Evolutionary conservation across 768 basidiomycete species (phyloP).

Genomic region (Collybia sp.): DNA sequence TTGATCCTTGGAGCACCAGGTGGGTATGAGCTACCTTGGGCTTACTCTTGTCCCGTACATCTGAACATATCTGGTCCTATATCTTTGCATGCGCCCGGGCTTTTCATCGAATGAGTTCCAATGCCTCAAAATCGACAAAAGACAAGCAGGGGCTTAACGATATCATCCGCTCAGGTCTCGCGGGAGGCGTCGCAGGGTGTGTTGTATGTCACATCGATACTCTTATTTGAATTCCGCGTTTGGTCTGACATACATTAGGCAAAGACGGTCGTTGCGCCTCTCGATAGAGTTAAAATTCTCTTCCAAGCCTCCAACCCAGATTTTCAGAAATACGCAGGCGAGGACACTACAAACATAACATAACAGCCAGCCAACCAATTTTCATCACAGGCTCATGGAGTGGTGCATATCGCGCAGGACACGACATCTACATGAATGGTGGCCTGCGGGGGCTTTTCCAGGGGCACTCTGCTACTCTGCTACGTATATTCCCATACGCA

Average conservation of each 20-base stretch:
- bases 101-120: constrained; percentile 52
- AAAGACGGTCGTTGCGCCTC: constrained; percentile 90
- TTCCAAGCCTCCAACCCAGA: constrained; percentile 97
- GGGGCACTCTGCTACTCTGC: constrained; percentile 92
- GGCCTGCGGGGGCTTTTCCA: constrained; percentile 86
- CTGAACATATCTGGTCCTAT: too few species aligned
- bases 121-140: constrained; percentile 40
- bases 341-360: constrained; percentile 11
- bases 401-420: constrained; percentile 76
- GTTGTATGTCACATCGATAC: constrained; percentile 53
- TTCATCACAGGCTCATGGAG: constrained; percentile 69
- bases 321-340: constrained; percentile 90
- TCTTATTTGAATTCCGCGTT: constrained; percentile 1
- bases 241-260: constrained; percentile 45
- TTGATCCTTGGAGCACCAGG: too few species aligned
- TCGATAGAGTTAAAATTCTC: constrained; percentile 97
- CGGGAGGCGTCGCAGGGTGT: constrained; percentile 92
- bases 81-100: constrained; percentile 27
- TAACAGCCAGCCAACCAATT: too few species aligned
- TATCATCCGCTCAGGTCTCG: constrained; percentile 79
- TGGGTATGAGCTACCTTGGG: too few species aligned
- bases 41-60: too few species aligned
- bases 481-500: constrained; percentile 95
- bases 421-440: constrained; percentile 58
- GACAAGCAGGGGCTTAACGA: constrained; percentile 55